These are phyloP conservation scores for Erysimum pusillum DNA, from an alignment of 441 rosid genomes.

Conservation along the genomic window DNA sequence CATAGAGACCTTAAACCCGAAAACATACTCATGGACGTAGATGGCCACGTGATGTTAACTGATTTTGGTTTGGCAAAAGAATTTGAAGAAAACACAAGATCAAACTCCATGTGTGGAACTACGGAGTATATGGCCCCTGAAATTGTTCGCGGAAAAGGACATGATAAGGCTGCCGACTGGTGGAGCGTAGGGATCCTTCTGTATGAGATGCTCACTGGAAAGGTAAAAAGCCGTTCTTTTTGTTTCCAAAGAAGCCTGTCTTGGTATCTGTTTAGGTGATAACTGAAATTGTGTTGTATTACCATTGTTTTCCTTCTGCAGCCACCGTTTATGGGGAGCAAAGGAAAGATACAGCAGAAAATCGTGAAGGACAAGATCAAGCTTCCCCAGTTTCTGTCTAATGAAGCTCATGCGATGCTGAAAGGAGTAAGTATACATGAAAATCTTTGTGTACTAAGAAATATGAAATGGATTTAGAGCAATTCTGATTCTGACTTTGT, in stretches of 20 bases:
- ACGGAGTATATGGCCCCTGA: conserved; percentile 97
- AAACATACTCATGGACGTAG: conserved; percentile 82
- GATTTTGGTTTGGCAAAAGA: conserved; percentile 96
- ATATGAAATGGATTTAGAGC: background rate
- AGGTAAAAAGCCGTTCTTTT: conserved; percentile 55
- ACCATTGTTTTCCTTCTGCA: conserved; percentile 29
- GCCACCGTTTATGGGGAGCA: conserved; percentile 72
- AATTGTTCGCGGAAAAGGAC: conserved; percentile 86
- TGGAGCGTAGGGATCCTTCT: conserved; percentile 95
- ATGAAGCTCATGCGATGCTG: conserved; percentile 68
- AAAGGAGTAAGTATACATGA: conserved; percentile 60
- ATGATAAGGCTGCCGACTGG: conserved; percentile 97
- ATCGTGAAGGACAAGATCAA: conserved; percentile 73
- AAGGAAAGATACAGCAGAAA: conserved; percentile 64
- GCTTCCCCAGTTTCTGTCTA: conserved; percentile 63
- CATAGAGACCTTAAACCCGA: conserved; percentile 99
- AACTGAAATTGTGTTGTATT: conserved; percentile 16
- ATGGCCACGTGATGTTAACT: conserved; percentile 93
- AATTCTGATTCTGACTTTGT: background rate
- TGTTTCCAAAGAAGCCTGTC: background rate
- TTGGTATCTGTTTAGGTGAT: conserved; percentile 10
- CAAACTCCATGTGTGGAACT: conserved; percentile 94
- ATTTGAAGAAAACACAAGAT: conserved; percentile 81
- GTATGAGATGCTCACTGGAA: conserved; percentile 93
- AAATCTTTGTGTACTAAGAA: background rate